Conservation (phyloP, 495 filamentous ascomycete species). For the Penicillium goetzii region DNA sequence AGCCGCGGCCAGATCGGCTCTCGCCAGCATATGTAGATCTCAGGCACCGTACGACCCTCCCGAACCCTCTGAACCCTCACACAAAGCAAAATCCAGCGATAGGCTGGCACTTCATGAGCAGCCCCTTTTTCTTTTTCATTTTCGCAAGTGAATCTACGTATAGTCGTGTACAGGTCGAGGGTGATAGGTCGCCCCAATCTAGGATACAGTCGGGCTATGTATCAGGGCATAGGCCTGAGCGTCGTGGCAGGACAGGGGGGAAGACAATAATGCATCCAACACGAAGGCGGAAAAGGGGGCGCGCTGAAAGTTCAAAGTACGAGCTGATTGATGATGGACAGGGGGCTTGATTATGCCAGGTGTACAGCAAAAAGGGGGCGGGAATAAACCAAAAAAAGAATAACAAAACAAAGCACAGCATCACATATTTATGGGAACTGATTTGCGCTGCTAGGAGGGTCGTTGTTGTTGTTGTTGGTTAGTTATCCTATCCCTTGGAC, state of each 20-base stretch:
- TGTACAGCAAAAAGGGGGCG: not conserved
- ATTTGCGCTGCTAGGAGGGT: not conserved
- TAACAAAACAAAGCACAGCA: not conserved
- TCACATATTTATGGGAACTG: not conserved
- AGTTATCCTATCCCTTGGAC: not conserved
- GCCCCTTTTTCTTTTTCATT: not conserved
- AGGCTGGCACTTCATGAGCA: not conserved
- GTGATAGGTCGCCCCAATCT: conserved; percentile 13
- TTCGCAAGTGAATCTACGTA: not conserved
- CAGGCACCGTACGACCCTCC: not conserved
- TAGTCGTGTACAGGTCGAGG: not conserved
- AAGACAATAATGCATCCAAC: not conserved
- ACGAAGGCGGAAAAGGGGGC: conserved; percentile 4
- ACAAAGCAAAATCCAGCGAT: not conserved
- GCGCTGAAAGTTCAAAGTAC: not conserved
- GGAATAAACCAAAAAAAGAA: conserved; percentile 3
- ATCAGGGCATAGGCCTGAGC: conserved; percentile 17
- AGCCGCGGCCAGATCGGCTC: not conserved
- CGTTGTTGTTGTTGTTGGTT: not conserved
- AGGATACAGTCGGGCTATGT: conserved; percentile 5
- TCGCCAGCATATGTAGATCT: not conserved
- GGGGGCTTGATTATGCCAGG: conserved; percentile 3
- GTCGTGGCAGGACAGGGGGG: conserved; percentile 7
- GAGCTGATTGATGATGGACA: conserved; percentile 2
- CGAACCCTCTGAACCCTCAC: not conserved